Conservation (phyloP, 2,329 filamentous ascomycete species). For the Aurifilum marmelostoma region DNA sequence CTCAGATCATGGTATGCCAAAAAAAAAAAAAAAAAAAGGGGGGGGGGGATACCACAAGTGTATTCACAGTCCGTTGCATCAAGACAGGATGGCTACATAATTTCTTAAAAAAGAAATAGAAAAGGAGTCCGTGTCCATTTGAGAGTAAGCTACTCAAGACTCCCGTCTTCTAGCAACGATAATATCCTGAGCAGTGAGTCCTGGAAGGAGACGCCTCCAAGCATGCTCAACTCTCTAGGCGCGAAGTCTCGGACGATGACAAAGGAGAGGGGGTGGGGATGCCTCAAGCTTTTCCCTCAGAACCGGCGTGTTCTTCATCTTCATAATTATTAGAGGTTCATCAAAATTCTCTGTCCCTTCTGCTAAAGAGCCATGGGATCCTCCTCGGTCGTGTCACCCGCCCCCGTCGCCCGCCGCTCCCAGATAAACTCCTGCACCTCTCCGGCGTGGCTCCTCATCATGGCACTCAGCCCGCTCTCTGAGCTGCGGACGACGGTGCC, state of each 20-base stretch:
- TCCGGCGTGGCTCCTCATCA: slow-evolving; percentile 58
- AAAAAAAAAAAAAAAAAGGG: too few species aligned
- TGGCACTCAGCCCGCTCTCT: slow-evolving; percentile 52
- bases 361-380: slow-evolving; percentile 40
- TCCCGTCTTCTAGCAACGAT: neutral
- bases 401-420: slow-evolving; percentile 40
- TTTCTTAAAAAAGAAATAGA: too few species aligned
- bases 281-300: too few species aligned
- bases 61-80: neutral
- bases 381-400: slow-evolving; percentile 49
- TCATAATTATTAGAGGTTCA: too few species aligned
- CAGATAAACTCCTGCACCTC: slow-evolving; percentile 58
- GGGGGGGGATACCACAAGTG: too few species aligned
- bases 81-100: neutral
- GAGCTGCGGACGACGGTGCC: slow-evolving; percentile 60
- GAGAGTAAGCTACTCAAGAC: neutral
- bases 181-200: neutral
- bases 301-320: too few species aligned
- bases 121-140: neutral
- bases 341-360: neutral
- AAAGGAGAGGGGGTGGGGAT: neutral
- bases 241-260: neutral
- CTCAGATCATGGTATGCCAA: too few species aligned
- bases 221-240: neutral
- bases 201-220: neutral